These are phyloP conservation scores for Moelleriella libera DNA, from an alignment of 2,329 filamentous ascomycete genomes.

Conservation along the genomic window DNA sequence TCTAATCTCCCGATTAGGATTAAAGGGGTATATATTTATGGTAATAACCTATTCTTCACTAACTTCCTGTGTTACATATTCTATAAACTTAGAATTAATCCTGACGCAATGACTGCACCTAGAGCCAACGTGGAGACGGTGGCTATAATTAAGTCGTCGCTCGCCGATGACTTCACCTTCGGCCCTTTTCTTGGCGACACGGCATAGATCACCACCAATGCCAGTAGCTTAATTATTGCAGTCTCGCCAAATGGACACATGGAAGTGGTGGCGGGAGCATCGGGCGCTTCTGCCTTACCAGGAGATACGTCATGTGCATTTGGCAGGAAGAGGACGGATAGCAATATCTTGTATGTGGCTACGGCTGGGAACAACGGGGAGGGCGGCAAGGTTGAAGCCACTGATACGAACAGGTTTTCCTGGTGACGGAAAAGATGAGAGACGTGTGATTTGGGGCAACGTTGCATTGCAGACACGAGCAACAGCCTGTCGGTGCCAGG, in stretches of 20 bases:
- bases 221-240: constrained; percentile 5
- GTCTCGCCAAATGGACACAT: constrained; percentile 2
- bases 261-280: neutral
- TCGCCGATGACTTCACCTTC: constrained; percentile 11
- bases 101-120: neutral
- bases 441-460: neutral
- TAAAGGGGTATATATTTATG: constrained; percentile 24
- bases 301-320: constrained; percentile 1
- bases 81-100: constrained; percentile 6
- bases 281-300: neutral
- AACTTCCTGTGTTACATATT: constrained; percentile 25
- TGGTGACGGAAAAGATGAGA: neutral
- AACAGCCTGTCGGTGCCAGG: neutral
- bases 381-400: constrained; percentile 1
- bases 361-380: neutral
- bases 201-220: constrained; percentile 7
- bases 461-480: neutral
- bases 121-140: constrained; percentile 6
- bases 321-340: constrained; percentile 1
- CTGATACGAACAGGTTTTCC: constrained; percentile 14
- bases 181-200: constrained; percentile 1
- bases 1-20: constrained; percentile 13
- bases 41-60: constrained; percentile 30
- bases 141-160: constrained; percentile 2
- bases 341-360: constrained; percentile 3